phyloP scores from a whole-genome alignment of 2,329 filamentous ascomycete species.

The Cladosporium phlei region DNA sequence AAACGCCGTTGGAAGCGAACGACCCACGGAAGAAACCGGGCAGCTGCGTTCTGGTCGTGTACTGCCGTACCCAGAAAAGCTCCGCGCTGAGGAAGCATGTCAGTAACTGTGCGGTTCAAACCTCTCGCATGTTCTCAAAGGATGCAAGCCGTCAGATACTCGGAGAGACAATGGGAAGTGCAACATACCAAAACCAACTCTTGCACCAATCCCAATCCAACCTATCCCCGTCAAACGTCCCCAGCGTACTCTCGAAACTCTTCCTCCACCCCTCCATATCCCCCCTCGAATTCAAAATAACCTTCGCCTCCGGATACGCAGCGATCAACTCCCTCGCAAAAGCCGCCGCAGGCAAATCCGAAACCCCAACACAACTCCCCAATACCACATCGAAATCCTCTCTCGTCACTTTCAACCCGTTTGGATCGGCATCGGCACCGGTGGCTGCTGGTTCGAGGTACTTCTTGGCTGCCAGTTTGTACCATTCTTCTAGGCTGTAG shows the following conservation, averaged over 20 bases:
- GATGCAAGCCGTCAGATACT: too few relatives aligned
- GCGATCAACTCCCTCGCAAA: slow-evolving; percentile 34
- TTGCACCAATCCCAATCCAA: slow-evolving; percentile 3
- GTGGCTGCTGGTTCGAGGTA: slow-evolving; percentile 18
- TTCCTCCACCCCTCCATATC: neutral
- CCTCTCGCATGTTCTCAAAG: too few relatives aligned
- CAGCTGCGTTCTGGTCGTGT: neutral
- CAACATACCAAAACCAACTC: slow-evolving; percentile 7
- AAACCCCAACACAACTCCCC: neutral
- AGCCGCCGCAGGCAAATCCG: slow-evolving; percentile 19
- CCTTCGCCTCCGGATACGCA: slow-evolving; percentile 64
- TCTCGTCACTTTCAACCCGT: neutral
- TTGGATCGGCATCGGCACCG: neutral
- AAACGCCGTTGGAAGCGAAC: slow-evolving; percentile 2
- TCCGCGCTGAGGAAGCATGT: neutral
- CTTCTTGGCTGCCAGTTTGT: neutral
- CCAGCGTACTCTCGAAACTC: slow-evolving; percentile 1
- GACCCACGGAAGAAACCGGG: slow-evolving; percentile 3
- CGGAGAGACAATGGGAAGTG: neutral
- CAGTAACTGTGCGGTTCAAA: too few relatives aligned
- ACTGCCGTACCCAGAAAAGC: slow-evolving; percentile 1
- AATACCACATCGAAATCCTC: slow-evolving; percentile 5
- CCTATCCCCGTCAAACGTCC: neutral
- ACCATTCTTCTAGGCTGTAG: neutral
- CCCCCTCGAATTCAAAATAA: slow-evolving; percentile 39